Conservation (phyloP, 2,329 filamentous ascomycete species). For the Magnaporthales sp. region DNA sequence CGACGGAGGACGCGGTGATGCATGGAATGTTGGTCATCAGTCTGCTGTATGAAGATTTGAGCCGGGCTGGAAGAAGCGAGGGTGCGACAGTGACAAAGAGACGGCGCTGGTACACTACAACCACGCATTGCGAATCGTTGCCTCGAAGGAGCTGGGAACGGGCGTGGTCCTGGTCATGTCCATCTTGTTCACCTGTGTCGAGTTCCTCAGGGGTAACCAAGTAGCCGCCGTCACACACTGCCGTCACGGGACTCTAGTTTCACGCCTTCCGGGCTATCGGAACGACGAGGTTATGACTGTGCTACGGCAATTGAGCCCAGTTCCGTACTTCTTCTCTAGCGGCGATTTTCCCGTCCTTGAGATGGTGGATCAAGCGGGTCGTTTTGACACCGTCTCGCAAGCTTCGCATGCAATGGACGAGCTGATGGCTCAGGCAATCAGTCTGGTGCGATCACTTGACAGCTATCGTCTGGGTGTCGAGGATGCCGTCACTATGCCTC, state of each 20-base stretch:
- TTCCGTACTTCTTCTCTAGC: slow-evolving; percentile 28
- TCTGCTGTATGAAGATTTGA: slow-evolving; percentile 31
- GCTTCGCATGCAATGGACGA: slow-evolving; percentile 24
- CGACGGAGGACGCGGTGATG: slow-evolving; percentile 34
- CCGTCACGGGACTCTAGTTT: slow-evolving; percentile 13
- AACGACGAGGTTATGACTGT: slow-evolving; percentile 23
- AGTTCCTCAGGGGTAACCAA: slow-evolving; percentile 36
- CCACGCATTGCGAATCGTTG: slow-evolving; percentile 33
- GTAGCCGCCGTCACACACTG: slow-evolving; percentile 26
- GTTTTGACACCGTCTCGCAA: slow-evolving; percentile 12
- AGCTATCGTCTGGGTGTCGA: not conserved
- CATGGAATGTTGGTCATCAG: slow-evolving; percentile 42
- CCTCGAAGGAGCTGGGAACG: slow-evolving; percentile 13
- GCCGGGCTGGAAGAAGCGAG: slow-evolving; percentile 6
- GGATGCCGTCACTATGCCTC: not conserved
- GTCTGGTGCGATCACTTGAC: slow-evolving; percentile 2
- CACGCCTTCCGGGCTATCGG: slow-evolving; percentile 12
- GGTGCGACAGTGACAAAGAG: slow-evolving; percentile 12
- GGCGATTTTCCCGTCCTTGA: slow-evolving; percentile 1
- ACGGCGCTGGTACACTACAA: slow-evolving; percentile 35
- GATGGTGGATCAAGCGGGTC: not conserved
- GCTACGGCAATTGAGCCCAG: slow-evolving; percentile 28
- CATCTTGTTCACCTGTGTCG: slow-evolving; percentile 39
- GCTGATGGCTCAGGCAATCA: slow-evolving; percentile 18
- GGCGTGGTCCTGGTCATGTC: slow-evolving; percentile 34